phyloP scores from a whole-genome alignment of 805 yeast genomes.

The Clavispora asparagi region DNA sequence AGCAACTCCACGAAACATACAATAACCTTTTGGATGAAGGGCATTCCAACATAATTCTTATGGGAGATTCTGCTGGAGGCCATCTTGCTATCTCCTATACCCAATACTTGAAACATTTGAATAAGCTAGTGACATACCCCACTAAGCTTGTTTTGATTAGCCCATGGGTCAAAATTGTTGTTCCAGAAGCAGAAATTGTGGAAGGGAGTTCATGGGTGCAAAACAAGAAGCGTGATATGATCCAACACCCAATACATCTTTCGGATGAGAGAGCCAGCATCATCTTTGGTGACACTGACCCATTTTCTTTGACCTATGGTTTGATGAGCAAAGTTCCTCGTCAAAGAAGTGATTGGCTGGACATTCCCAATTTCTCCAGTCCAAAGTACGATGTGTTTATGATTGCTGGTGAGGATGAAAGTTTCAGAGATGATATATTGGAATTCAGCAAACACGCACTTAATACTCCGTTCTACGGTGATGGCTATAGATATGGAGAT shows the following conservation, averaged over 20 bases:
- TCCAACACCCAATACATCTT: conserved; percentile 7
- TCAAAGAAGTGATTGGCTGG: conserved; percentile 25
- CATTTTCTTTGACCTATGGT: conserved; percentile 14
- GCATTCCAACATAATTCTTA: conserved; percentile 23
- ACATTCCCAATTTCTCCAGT: conserved; percentile 25
- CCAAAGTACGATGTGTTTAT: conserved; percentile 24
- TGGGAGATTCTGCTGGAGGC: conserved; percentile 44
- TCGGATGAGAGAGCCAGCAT: conserved; percentile 4
- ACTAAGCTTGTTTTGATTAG: conserved; percentile 22
- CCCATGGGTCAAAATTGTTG: conserved; percentile 36
- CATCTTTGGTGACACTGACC: conserved; percentile 10
- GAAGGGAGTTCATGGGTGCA: conserved; percentile 34
- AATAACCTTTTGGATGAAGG: conserved; percentile 15
- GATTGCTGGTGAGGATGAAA: conserved; percentile 38
- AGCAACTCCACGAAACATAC: conserved; percentile 27
- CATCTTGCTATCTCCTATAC: conserved; percentile 28
- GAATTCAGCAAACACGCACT: conserved; percentile 31
- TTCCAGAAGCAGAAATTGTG: conserved; percentile 14
- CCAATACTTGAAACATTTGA: conserved; percentile 19
- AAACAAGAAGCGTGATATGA: conserved; percentile 15
- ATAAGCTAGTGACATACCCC: conserved; percentile 19
- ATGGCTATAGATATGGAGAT: conserved; percentile 20
- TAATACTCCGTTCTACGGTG: conserved; percentile 19
- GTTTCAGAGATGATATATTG: conserved; percentile 35
- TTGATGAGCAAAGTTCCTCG: conserved; percentile 23